phyloP scores from a whole-genome alignment of 352 stramenopile species.

The Globisporangium rhizosaccharum region DNA sequence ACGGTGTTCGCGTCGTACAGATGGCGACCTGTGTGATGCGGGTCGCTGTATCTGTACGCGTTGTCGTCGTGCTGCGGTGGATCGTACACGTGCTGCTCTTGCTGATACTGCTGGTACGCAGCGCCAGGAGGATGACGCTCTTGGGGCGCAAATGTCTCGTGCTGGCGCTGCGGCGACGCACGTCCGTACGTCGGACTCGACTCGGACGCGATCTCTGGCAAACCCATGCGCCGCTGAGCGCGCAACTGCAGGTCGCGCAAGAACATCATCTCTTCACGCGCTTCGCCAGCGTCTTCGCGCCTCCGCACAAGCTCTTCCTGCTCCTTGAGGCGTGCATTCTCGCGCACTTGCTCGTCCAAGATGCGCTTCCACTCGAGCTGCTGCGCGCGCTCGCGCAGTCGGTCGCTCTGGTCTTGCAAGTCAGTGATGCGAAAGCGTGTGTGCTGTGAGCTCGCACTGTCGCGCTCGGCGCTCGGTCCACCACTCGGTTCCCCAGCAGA shows the following conservation, averaged over 20 bases:
- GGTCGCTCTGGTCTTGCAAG: conserved; percentile 41
- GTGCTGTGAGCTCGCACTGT: conserved; percentile 16
- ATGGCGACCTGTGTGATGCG: neutral
- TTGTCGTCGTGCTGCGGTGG: neutral
- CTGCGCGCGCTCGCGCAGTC: conserved; percentile 52
- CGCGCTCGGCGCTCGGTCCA: neutral
- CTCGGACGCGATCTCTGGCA: neutral
- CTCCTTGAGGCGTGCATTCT: conserved; percentile 52
- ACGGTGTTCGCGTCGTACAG: neutral
- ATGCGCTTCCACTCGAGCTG: conserved; percentile 65
- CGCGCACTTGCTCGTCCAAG: conserved; percentile 68
- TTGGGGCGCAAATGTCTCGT: neutral
- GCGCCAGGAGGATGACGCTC: conserved; percentile 3
- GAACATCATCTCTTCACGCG: conserved; percentile 43
- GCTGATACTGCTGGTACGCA: conserved; percentile 10
- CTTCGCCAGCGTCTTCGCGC: conserved; percentile 31
- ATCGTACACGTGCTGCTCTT: conserved; percentile 5
- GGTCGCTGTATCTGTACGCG: neutral
- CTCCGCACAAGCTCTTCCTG: conserved; percentile 35
- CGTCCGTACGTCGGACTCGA: neutral
- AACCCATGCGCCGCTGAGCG: conserved; percentile 39
- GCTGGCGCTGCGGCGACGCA: neutral
- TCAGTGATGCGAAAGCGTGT: conserved; percentile 59
- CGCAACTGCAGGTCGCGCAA: conserved; percentile 54
- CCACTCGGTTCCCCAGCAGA: conserved; percentile 10